A percentile compares a stretch with the other conserved stretches of the same genome.
These are phyloP conservation scores for Trichocomaceae sp. DNA, from an alignment of 2,329 filamentous ascomycete genomes.

Conservation along the genomic window DNA sequence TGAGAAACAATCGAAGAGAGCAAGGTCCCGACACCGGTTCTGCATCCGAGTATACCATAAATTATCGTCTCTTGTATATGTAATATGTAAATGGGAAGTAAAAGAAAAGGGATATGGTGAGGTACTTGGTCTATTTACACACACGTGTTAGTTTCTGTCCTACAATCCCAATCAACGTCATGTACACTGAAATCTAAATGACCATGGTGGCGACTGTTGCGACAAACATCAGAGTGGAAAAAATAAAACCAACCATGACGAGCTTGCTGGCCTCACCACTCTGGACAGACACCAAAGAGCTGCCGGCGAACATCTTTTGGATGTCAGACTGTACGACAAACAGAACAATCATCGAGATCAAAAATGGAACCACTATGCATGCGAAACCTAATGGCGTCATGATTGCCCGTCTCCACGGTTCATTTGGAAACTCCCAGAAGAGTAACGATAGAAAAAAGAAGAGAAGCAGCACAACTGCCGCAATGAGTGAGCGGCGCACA, in stretches of 20 bases:
- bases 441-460: not conserved
- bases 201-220: too few relatives aligned
- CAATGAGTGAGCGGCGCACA: not conserved
- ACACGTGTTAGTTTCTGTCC: too few relatives aligned
- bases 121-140: too few relatives aligned
- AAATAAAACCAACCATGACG: not conserved
- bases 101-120: too few relatives aligned
- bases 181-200: not conserved
- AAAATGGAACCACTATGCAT: not conserved
- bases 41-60: too few relatives aligned
- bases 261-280: not conserved
- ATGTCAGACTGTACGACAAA: not conserved
- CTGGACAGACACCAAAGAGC: not conserved
- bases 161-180: too few relatives aligned
- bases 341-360: not conserved
- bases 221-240: not conserved
- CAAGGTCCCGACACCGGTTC: too few relatives aligned
- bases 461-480: not conserved
- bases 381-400: not conserved
- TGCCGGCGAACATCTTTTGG: not conserved
- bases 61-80: too few relatives aligned
- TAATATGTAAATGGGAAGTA: too few relatives aligned
- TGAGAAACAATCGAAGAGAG: too few relatives aligned
- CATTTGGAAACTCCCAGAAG: not conserved
- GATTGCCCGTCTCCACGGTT: not conserved